A percentile compares a stretch with the other conserved stretches of the same genome.
phyloP scores from a whole-genome alignment of 768 basidiomycete species.

The Xerocomus brunneocitrinus region DNA sequence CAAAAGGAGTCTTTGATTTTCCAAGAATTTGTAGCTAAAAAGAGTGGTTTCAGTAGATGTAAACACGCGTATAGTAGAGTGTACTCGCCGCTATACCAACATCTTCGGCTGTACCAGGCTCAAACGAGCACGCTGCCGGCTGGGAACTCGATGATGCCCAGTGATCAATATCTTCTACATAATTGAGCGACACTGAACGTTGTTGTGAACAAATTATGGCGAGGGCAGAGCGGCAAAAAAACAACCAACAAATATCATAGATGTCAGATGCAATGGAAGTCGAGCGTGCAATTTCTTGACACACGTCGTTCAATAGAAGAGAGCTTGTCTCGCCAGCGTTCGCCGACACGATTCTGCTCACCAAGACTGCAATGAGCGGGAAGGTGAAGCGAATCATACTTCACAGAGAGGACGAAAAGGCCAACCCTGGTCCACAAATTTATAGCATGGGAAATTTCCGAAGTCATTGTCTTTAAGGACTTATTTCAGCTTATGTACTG shows the following conservation, averaged over 20 bases:
- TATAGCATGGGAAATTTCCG: not conserved
- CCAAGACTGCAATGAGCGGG: not conserved
- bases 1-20: conserved; percentile 36
- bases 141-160: conserved; percentile 50
- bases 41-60: not conserved
- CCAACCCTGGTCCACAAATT: not conserved
- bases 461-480: too few species aligned
- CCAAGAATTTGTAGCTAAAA: conserved; percentile 30
- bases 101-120: conserved; percentile 52
- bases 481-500: too few species aligned
- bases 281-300: not conserved
- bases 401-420: not conserved
- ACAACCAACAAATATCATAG: conserved; percentile 37
- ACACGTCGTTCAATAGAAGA: not conserved
- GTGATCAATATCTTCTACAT: conserved; percentile 43
- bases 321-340: not conserved
- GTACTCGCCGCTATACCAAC: conserved; percentile 41
- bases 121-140: conserved; percentile 48
- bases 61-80: too few species aligned
- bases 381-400: not conserved
- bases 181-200: conserved; percentile 22
- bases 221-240: not conserved
- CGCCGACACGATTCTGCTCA: not conserved
- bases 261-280: conserved; percentile 42
- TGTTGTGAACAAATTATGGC: not conserved